Percentiles rank a stretch among this genome's conserved stretches.
Conservation (phyloP, 176 grass and related monocot species). For the Guadua angustifolia region DNA sequence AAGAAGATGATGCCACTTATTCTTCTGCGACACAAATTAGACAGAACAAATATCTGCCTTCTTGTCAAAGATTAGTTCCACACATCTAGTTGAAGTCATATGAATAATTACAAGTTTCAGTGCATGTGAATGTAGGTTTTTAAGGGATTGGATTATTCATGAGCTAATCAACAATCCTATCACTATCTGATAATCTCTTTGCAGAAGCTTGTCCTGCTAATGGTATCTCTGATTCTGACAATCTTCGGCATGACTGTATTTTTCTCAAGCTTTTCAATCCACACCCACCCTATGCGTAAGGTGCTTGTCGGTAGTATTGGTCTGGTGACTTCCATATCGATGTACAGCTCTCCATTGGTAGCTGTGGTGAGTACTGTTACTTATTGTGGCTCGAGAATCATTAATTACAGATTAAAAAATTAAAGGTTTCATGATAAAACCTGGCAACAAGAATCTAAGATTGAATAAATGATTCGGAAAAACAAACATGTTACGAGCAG, state of each 20-base stretch:
- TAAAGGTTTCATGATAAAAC: background rate
- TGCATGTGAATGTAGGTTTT: background rate
- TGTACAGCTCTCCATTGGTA: constrained; percentile 71
- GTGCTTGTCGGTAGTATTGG: constrained; percentile 68
- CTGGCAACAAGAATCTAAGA: background rate
- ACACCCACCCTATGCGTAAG: constrained; percentile 61
- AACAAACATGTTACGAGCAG: background rate
- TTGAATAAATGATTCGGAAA: background rate
- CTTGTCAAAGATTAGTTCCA: background rate
- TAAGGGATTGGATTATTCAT: background rate
- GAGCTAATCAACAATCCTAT: constrained; percentile 19
- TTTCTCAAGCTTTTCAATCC: constrained; percentile 52
- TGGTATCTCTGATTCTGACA: constrained; percentile 45
- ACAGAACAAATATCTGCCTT: background rate
- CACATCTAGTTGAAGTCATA: background rate
- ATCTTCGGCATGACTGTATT: constrained; percentile 50
- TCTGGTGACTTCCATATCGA: constrained; percentile 60
- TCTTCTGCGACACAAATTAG: background rate
- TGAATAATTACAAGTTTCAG: background rate
- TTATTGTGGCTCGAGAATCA: background rate
- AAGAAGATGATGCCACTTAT: background rate
- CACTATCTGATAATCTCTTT: background rate
- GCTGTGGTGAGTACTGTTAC: constrained; percentile 55
- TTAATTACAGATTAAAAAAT: background rate
- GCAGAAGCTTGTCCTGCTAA: constrained; percentile 57